A percentile compares a stretch with the other conserved stretches of the same genome.
phyloP scores from a whole-genome alignment of 1,284 basidiomycete genomes.

The Apiotrichum laibachii region DNA sequence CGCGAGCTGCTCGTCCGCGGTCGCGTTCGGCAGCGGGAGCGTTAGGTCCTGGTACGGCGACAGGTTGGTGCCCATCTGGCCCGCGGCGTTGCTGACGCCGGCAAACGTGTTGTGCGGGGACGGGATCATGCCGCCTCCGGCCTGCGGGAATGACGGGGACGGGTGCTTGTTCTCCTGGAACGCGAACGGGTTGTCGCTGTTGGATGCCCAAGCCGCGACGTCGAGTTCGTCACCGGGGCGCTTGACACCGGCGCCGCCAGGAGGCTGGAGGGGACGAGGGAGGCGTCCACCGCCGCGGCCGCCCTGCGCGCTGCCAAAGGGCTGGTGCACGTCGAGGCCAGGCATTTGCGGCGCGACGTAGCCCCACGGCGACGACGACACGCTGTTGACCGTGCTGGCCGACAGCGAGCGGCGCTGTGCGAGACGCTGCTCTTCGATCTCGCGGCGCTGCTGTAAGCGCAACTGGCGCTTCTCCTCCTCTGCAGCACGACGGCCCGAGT shows the following conservation, averaged over 20 bases:
- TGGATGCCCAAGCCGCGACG: background rate
- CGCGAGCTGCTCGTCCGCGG: slow-evolving; percentile 8
- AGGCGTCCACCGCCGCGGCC: background rate
- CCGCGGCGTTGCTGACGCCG: slow-evolving; percentile 1
- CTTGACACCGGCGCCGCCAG: slow-evolving; percentile 11
- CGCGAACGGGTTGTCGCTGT: slow-evolving; percentile 18
- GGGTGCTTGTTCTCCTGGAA: slow-evolving; percentile 19
- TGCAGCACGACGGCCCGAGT: slow-evolving; percentile 43
- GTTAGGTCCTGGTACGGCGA: slow-evolving; percentile 24
- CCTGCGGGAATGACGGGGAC: slow-evolving; percentile 8
- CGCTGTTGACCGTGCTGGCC: slow-evolving; percentile 12
- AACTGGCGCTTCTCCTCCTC: slow-evolving; percentile 48
- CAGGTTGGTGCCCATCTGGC: slow-evolving; percentile 13
- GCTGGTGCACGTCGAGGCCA: slow-evolving; percentile 50
- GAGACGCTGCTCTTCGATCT: slow-evolving; percentile 38
- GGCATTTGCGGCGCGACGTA: slow-evolving; percentile 50
- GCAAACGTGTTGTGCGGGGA: slow-evolving; percentile 14
- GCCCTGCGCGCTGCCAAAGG: slow-evolving; percentile 31
- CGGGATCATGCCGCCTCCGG: slow-evolving; percentile 2
- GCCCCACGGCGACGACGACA: slow-evolving; percentile 42
- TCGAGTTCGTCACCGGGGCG: background rate
- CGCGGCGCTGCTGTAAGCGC: slow-evolving; percentile 43
- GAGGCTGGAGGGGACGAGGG: slow-evolving; percentile 48
- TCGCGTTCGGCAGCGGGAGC: slow-evolving; percentile 7
- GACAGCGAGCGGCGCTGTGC: slow-evolving; percentile 21